Evolutionary conservation across 1,284 basidiomycete species (phyloP).

Genomic region (Grifola frondosa): DNA sequence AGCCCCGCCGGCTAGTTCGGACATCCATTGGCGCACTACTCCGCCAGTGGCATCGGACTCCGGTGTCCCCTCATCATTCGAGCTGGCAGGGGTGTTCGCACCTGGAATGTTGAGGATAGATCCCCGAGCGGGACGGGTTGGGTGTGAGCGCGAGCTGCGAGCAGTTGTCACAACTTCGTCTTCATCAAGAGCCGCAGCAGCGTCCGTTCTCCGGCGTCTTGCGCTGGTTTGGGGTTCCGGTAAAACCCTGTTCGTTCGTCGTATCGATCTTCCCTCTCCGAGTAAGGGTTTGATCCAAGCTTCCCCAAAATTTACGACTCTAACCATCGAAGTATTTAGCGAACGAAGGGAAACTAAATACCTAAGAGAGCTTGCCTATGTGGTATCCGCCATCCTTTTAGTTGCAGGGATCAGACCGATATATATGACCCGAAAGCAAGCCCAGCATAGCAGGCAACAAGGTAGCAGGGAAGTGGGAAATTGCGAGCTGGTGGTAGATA

Average conservation of each 20-base stretch:
- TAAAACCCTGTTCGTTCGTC: slow-evolving; percentile 56
- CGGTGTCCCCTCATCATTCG: slow-evolving; percentile 13
- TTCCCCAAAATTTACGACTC: slow-evolving; percentile 20
- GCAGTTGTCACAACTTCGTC: slow-evolving; percentile 64
- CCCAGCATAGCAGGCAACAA: slow-evolving; percentile 61
- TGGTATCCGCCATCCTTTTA: slow-evolving; percentile 69
- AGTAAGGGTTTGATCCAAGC: slow-evolving; percentile 25
- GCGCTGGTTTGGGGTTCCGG: slow-evolving; percentile 38
- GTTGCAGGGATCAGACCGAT: slow-evolving; percentile 76
- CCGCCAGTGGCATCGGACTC: slow-evolving; percentile 4
- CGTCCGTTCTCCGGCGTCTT: slow-evolving; percentile 23
- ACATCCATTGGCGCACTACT: slow-evolving; percentile 80
- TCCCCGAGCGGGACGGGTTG: slow-evolving; percentile 15
- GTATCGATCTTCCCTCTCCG: slow-evolving; percentile 28
- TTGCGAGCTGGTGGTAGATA: slow-evolving; percentile 51
- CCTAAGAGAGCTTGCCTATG: slow-evolving; percentile 18
- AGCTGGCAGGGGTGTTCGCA: slow-evolving; percentile 6
- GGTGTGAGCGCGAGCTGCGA: slow-evolving; percentile 20
- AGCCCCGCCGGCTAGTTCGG: slow-evolving; percentile 68
- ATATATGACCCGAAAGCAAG: slow-evolving; percentile 69
- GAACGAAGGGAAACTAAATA: not conserved
- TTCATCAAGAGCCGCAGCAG: slow-evolving; percentile 25
- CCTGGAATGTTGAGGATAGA: slow-evolving; percentile 20
- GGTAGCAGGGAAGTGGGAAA: slow-evolving; percentile 68
- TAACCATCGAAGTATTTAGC: slow-evolving; percentile 5